Base-by-base conservation (phyloP, 2,329 filamentous ascomycete genomes). In the Amylocarpus encephaloides region DNA sequence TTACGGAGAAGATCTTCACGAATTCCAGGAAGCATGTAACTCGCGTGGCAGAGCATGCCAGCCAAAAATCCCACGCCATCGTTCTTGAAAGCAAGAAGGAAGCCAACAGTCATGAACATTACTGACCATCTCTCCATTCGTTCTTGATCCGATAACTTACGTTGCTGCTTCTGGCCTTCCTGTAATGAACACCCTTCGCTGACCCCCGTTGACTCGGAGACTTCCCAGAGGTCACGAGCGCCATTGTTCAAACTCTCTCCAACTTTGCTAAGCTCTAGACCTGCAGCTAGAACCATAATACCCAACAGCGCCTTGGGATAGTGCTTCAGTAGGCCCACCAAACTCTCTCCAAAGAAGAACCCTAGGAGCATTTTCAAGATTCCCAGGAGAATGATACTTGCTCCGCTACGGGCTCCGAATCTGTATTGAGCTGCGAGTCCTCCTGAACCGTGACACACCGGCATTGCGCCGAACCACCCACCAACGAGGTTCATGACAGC, bases 381-480 rank as follows among this genome's bases (percentile, higher is more conserved):
- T 0, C 92, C 92, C 0, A 97, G 78, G 19, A 95, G 65, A 47
- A 96, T 80, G 54, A 96, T 78, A 59, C 85, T 90, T 0, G 88
- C 82, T 9, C 92, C 92, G 52, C 88, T 94, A 43, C 92, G 83
- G 4, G 92, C 91, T 0, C 92, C 92, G 59, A 97, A 97, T 4
- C 89, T 82, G 66, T 89, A 88, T 66, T 97, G 92, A 0, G 86
- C 93, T 5, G 93, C 93, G 0, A 97, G 73, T 0, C 92, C 92
- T 2, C 92, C 92, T 0, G 89, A 89, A 5, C 92, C 92, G 65
- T 97, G 93, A 64, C 93, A 97, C 3, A 93, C 83, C 2, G 92
- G 93, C 93, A 96, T 97, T 5, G 86, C 86, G 43, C 91, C 91
- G 62, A 95, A 94, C 87, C 88, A 95, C 62, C 88, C 91, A 13